Evolutionary conservation across 176 grass and related monocot species (phyloP), one percentile per base, ranked within the genome.

Genomic region (Typha latifolia): DNA sequence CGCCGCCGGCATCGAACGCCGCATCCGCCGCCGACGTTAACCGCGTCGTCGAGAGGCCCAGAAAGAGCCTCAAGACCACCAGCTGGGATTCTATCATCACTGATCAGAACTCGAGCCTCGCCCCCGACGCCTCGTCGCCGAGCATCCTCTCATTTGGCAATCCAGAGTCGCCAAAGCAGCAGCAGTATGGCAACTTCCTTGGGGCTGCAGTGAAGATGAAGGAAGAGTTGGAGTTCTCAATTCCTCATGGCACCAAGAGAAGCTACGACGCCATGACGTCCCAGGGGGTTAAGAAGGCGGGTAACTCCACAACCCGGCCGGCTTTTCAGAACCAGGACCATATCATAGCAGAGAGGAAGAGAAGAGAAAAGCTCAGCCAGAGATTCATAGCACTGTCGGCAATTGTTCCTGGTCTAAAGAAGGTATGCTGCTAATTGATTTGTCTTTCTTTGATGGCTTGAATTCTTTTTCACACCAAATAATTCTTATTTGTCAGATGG

Each of bases 321-420:
- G 12, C 68, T 16, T 48, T 49, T 48, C 50, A 67, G 15, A 76
- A 76, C 73, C 49, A 61, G 48, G 69, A 61, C 11, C 78, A 80
- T 73, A 71, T 80, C 24, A 56, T 73, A 26, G 69, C 78, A 15
- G 78, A 80, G 63, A 22, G 78, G 66, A 66, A 73, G 70, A 47
- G 78, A 43, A 56, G 78, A 22, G 78, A 80, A 24, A 80, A 73
- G 62, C 70, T 80, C 24, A 72, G 62, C 3, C 78, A 80, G 49
- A 49, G 21, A 43, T 80, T 80, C 78, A 80, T 80, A 24, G 69
- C 78, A 12, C 72, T 80, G 32, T 63, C 78, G 43, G 61, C 61
- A 21, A 62, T 80, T 26, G 49, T 80, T 66, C 78, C 78, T 14
- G 78, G 78, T n/a, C 69, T 80, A 23, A 73, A 51, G 21, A 80